Evolutionary conservation across 768 basidiomycete species (phyloP), one percentile per base, ranked within the genome.

Genomic region (Auriculariales sp.): DNA sequence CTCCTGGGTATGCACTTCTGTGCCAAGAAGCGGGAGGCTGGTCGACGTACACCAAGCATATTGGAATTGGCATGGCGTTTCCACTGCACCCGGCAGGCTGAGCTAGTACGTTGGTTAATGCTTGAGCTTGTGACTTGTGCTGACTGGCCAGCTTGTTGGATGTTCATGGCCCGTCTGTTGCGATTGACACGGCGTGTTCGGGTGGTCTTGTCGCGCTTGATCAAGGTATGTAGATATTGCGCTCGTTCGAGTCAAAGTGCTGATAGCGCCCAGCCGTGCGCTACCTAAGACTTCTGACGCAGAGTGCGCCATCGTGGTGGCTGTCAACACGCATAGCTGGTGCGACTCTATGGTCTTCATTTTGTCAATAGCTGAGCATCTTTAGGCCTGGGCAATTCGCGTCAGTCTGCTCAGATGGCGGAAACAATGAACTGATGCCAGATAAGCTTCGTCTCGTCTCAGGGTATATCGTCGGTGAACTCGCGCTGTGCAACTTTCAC

Each of bases 261-360:
- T 6, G 10, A 44, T 11, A 5, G 17, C 24, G 31, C 11, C 11
- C 46, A 63, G 66, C 65, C 29, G 64, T 65, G 27, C 59, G 61
- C 42, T 64, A 64, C 49, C 46, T 67, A 11, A 60, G 58, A 45
- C 61, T 5, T 62, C 63, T 3, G 52, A 61, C 48, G 66, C 58
- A n/a, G 66, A 67, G 47, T 59, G 61, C 1, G 66, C 66, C 0
- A 64, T 67, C 27, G 65, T 66, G 5, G 62, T 58, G 34, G 64
- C 60, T 29, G 60, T 58, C 3, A 65, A 65, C 48, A 64, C 64
- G 1, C 65, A 66, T 47, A 50, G n/a, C n/a, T n/a, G n/a, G n/a
- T n/a, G n/a, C n/a, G n/a, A n/a, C n/a, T n/a, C n/a, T n/a, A n/a
- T n/a, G n/a, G n/a, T n/a, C n/a, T n/a, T n/a, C n/a, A n/a, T n/a